These are phyloP conservation scores for Priceomyces haplophilus DNA, from an alignment of 805 yeast genomes.

Conservation along the genomic window DNA sequence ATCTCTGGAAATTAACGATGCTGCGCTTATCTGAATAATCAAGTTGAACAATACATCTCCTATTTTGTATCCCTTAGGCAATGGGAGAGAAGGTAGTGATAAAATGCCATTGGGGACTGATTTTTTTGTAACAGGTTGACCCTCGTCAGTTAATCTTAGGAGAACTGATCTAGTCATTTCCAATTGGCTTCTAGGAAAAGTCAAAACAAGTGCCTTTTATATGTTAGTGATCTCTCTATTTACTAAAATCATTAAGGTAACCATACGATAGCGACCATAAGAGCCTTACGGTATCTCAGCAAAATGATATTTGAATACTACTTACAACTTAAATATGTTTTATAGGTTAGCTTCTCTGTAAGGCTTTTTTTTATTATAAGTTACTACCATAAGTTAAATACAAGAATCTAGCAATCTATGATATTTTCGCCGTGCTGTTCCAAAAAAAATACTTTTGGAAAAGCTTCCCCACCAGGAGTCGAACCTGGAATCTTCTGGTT, in stretches of 20 bases:
- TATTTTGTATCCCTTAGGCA: conserved; percentile 25
- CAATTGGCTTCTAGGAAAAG: background rate
- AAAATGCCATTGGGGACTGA: conserved; percentile 46
- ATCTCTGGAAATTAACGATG: conserved; percentile 65
- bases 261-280: too few species aligned
- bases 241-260: too few species aligned
- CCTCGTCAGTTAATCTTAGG: conserved; percentile 45
- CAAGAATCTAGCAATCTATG: background rate
- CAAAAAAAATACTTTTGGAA: conserved; percentile 5
- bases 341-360: background rate
- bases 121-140: conserved; percentile 42
- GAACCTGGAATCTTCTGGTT: conserved; percentile 53
- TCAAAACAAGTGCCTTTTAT: background rate
- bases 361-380: background rate
- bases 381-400: background rate
- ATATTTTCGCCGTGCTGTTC: background rate
- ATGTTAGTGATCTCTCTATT: background rate
- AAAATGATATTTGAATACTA: too few species aligned
- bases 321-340: too few species aligned
- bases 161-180: conserved; percentile 33
- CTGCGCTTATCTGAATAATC: conserved; percentile 67
- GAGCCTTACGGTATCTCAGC: too few species aligned
- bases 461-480: conserved; percentile 52
- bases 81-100: conserved; percentile 47
- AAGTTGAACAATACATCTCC: conserved; percentile 49